phyloP scores from a whole-genome alignment of 2,329 filamentous ascomycete species.

The Sclerotinia sclerotiorum region DNA sequence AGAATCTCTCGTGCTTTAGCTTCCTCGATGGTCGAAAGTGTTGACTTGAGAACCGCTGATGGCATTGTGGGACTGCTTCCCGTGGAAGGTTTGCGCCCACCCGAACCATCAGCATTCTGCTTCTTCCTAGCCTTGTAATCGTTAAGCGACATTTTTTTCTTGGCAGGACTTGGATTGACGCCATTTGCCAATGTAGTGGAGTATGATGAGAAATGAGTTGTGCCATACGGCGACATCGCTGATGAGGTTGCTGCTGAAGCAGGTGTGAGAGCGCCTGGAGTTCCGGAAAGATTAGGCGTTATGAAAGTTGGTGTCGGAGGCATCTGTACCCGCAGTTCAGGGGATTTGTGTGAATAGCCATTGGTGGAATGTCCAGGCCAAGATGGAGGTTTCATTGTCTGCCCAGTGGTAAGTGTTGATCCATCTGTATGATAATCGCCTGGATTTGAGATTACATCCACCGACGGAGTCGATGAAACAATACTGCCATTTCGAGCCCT shows the following conservation, averaged over 20 bases:
- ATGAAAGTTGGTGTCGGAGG: constrained; percentile 55
- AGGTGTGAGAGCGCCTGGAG: constrained; percentile 45
- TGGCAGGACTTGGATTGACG: constrained; percentile 52
- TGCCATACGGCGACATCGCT: constrained; percentile 53
- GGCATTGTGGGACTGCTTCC: constrained; percentile 40
- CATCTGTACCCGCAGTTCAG: constrained; percentile 50
- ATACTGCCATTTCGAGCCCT: constrained; percentile 34
- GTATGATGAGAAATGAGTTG: constrained; percentile 47
- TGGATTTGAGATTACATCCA: constrained; percentile 28
- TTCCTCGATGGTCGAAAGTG: constrained; percentile 44
- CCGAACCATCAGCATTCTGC: constrained; percentile 38
- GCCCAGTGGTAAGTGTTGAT: constrained; percentile 28
- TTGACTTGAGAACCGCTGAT: constrained; percentile 43
- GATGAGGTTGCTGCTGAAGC: constrained; percentile 47
- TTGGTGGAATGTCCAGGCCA: constrained; percentile 32
- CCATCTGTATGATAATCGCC: constrained; percentile 37
- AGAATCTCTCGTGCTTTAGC: constrained; percentile 42
- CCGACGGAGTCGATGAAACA: constrained; percentile 34
- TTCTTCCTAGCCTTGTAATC: constrained; percentile 59
- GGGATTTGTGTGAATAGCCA: constrained; percentile 26
- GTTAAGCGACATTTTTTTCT: constrained; percentile 64
- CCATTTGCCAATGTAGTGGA: constrained; percentile 47
- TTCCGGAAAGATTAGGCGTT: constrained; percentile 41
- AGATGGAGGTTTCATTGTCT: constrained; percentile 38
- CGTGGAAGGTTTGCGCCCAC: constrained; percentile 28